Base-by-base conservation (phyloP, 768 basidiomycete species). In the Calocera viscosa region DNA sequence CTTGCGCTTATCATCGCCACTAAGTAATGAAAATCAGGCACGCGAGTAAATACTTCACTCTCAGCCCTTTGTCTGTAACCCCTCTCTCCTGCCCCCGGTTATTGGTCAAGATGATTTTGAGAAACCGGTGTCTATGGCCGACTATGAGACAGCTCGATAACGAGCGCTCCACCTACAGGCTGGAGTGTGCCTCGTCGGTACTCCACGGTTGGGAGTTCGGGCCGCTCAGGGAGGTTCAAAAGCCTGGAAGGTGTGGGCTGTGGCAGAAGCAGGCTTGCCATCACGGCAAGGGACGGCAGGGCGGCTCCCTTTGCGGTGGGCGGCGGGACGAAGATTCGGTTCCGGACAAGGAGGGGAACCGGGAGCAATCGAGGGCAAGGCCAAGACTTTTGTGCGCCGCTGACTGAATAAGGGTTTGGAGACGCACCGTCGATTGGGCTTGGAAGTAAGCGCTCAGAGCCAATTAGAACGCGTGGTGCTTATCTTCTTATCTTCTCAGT, bases 11-110 rank as follows among this genome's bases (percentile, higher is more conserved):
- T 60, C 53, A 60, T 32, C 53, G 53, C 53, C 53, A 60, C 53
- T 60, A 60, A 60, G 53, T 60, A 60, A 60, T 60, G 53, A 60
- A 60, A 60, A 26, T 60, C 53, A 60, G 53, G 53, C 53, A 60
- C 53, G 30, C 11, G 53, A 32, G 5, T 12, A 8, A n/a, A 2
- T 5, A 28, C 7, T 26, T 28, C 11, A 26, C 30, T 60, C 30
- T 32, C 53, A 32, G 24, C 24, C 7, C 43, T 7, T 7, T 3
- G 19, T 47, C 43, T 5, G 24, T 7, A 7, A 7, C 7, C 43
- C 19, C 43, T 47, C 19, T 7, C 5, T 8, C 24, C 43, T 60
- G 26, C 14, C 53, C 26, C 5, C 53, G 14, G 53, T 12, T 60
- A 60, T 28, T 7, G 43, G 43, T 19, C 43, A 19, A 5, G 5